Evolutionary conservation across 2,329 filamentous ascomycete species (phyloP).

Genomic region (Triangularia setosa): DNA sequence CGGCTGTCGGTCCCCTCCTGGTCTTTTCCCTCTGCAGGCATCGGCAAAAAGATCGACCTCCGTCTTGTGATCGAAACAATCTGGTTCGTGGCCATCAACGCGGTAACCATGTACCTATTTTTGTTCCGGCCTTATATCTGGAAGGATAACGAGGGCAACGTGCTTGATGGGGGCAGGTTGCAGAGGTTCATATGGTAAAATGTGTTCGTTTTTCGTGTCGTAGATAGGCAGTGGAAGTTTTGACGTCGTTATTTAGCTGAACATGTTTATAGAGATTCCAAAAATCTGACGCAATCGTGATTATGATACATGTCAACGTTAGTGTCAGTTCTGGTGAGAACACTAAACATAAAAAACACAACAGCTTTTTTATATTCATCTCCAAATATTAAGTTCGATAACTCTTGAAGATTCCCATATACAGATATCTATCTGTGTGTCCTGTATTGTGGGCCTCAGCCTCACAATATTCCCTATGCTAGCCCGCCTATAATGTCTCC

Average conservation of each 20-base stretch:
- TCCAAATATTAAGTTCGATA: too few species aligned
- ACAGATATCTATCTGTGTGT: background rate
- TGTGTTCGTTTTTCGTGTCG: background rate
- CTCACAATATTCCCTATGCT: background rate
- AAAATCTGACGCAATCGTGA: too few species aligned
- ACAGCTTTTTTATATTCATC: background rate
- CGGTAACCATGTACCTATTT: constrained; percentile 67
- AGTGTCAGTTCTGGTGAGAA: too few species aligned
- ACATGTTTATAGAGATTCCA: too few species aligned
- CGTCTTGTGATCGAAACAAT: constrained; percentile 57
- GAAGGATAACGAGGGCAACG: constrained; percentile 50
- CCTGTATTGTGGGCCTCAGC: background rate
- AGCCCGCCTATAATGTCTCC: background rate
- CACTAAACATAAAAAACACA: background rate
- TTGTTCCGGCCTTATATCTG: constrained; percentile 65
- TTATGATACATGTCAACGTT: too few species aligned
- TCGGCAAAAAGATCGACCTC: constrained; percentile 36
- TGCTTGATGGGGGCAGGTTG: constrained; percentile 52
- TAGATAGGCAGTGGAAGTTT: too few species aligned
- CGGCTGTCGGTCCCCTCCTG: constrained; percentile 68
- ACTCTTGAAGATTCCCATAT: background rate
- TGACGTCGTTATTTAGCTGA: too few species aligned
- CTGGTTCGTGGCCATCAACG: constrained; percentile 67
- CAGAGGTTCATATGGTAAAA: constrained; percentile 83
- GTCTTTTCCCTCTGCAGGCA: constrained; percentile 14